A percentile compares a stretch with the other conserved stretches of the same genome.
phyloP scores from a whole-genome alignment of 345 rosid species.

The Ceriops decandra region DNA sequence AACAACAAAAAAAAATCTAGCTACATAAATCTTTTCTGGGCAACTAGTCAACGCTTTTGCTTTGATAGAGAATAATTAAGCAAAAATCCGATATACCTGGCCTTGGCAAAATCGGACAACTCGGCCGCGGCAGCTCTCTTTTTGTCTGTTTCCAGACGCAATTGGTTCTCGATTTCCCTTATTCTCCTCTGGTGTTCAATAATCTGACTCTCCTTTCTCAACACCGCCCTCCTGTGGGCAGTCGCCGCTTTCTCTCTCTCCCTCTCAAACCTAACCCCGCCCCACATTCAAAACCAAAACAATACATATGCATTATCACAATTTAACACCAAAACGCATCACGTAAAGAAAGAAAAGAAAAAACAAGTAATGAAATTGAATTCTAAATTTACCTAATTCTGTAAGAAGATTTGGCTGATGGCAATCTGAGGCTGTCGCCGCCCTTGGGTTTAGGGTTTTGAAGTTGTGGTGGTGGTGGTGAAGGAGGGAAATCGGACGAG shows the following conservation, averaged over 20 bases:
- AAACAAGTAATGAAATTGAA: background rate
- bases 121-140: constrained; percentile 38
- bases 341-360: background rate
- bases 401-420: constrained; percentile 42
- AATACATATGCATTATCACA: too few relatives aligned
- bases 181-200: constrained; percentile 49
- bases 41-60: too few relatives aligned
- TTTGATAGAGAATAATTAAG: too few relatives aligned
- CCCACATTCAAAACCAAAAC: background rate
- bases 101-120: constrained; percentile 48
- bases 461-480: background rate
- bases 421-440: constrained; percentile 4
- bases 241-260: constrained; percentile 54
- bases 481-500: constrained; percentile 44
- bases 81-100: constrained; percentile 44
- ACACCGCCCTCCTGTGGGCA: constrained; percentile 53
- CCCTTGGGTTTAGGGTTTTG: constrained; percentile 10
- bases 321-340: background rate
- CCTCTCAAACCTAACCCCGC: constrained; percentile 56
- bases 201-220: constrained; percentile 72
- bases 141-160: constrained; percentile 48
- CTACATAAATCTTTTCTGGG: too few relatives aligned
- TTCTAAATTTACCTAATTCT: constrained; percentile 34
- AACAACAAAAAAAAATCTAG: too few relatives aligned
- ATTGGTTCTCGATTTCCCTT: constrained; percentile 40